Percentiles rank a stretch among this genome's conserved stretches.
Conservation (phyloP, 768 basidiomycete species). For the Porpolomopsis calyptriformis region DNA sequence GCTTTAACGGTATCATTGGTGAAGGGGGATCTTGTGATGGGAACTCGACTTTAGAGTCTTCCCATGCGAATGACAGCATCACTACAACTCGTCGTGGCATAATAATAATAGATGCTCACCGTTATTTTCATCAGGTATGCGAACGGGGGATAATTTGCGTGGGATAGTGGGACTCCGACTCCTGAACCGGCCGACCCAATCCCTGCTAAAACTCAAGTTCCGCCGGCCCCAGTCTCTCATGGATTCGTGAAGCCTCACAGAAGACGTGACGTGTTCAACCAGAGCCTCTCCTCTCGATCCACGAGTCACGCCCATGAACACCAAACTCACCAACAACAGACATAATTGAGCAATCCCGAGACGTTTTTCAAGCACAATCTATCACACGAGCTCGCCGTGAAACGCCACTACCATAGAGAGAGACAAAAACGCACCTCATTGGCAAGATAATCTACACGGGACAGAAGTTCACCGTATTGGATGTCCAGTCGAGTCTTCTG, state of each 20-base stretch:
- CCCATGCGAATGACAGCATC: background rate
- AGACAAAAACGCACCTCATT: conserved; percentile 53
- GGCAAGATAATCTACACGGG: conserved; percentile 61
- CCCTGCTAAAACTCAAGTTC: conserved; percentile 46
- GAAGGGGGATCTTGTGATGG: conserved; percentile 1
- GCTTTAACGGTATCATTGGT: background rate
- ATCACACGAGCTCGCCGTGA: background rate
- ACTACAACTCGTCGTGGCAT: background rate
- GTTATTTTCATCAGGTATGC: conserved; percentile 9
- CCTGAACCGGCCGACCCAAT: conserved; percentile 34
- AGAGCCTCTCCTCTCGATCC: conserved; percentile 39
- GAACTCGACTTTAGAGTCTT: conserved; percentile 12
- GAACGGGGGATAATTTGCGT: conserved; percentile 19
- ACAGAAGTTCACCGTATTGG: conserved; percentile 60
- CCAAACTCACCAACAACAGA: conserved; percentile 68
- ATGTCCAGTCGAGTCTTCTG: conserved; percentile 56
- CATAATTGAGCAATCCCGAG: conserved; percentile 82
- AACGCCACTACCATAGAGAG: background rate
- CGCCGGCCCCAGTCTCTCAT: conserved; percentile 47
- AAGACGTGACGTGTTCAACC: conserved; percentile 1
- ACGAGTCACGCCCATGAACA: conserved; percentile 81
- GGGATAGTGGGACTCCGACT: conserved; percentile 14
- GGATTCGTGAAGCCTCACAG: conserved; percentile 18
- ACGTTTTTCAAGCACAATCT: conserved; percentile 84
- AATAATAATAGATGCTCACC: conserved; percentile 5